Evolutionary conservation across 1,284 basidiomycete species (phyloP), one percentile per base, ranked within the genome.

Genomic region (Caloboletus firmus): DNA sequence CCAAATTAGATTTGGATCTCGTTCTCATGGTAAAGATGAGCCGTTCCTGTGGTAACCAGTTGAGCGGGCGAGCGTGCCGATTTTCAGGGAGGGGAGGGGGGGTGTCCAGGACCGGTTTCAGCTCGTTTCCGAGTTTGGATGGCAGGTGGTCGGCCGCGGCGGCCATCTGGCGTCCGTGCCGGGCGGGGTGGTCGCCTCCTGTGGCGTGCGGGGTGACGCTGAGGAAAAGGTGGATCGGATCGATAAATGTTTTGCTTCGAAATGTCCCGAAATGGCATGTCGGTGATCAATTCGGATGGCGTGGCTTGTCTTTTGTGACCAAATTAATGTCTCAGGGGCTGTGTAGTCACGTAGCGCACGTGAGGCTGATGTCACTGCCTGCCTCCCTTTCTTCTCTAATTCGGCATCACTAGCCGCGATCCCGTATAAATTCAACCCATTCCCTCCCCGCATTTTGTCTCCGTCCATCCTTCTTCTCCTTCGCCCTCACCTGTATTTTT

Each of bases 301-400:
- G 45, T 41, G 39, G 42, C 34, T 36, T 28, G 35, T 37, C 32
- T 56, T 57, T 53, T 51, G 36, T 47, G 36, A 22, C 41, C 36
- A 54, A 55, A 54, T 54, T 53, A 53, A 59, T 56, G 58, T 64
- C 51, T 59, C 55, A 63, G 62, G 56, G 64, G 66, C 64, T 67
- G 62, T 66, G 60, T 55, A 35, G 45, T 62, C 51, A 61, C 62
- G 56, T 67, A 62, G 68, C 46, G 30, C 39, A n/a, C 45, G 26
- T 49, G 34, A 32, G 36, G 42, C 63, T 71, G 69, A 71, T 71
- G 69, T 68, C 68, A 68, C 66, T 59, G 49, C 56, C 64, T 63
- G 41, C 41, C 45, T 60, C 51, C 68, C 68, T 71, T 71, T 70
- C 57, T 67, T 58, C 64, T 65, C 61, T 36, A 64, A 62, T 62